These are phyloP conservation scores for Aureobasidium sp. DNA, from an alignment of 2,329 filamentous ascomycete genomes.

Conservation along the genomic window DNA sequence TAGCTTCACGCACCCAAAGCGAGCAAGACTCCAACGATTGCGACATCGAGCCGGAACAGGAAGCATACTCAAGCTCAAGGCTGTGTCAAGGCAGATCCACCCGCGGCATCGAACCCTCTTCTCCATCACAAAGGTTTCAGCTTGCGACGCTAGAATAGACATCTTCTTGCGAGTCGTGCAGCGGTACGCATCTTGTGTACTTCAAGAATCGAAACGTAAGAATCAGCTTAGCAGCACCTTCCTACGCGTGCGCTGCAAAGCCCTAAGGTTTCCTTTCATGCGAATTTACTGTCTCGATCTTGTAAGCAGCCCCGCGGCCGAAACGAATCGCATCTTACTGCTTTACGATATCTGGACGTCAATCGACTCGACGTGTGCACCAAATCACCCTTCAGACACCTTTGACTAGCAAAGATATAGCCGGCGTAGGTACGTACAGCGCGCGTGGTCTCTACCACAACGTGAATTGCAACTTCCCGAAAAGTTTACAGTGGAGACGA, in stretches of 20 bases:
- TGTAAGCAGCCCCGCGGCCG: neutral
- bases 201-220: neutral
- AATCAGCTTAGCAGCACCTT: neutral
- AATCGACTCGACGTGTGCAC: neutral
- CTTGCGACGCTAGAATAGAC: neutral
- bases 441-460: neutral
- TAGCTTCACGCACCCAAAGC: neutral
- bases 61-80: constrained; percentile 2
- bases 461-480: neutral
- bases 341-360: neutral
- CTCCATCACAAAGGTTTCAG: neutral
- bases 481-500: neutral
- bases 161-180: neutral
- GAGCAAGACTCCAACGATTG: neutral
- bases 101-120: neutral
- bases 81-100: neutral
- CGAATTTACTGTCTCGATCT: neutral
- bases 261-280: neutral
- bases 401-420: neutral
- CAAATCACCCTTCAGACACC: neutral
- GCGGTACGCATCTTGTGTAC: neutral
- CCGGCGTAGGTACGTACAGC: neutral
- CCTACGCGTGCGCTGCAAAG: neutral
- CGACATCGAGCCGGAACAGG: neutral
- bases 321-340: neutral